phyloP scores from a whole-genome alignment of 768 basidiomycete genomes.

The Mycena galopus region DNA sequence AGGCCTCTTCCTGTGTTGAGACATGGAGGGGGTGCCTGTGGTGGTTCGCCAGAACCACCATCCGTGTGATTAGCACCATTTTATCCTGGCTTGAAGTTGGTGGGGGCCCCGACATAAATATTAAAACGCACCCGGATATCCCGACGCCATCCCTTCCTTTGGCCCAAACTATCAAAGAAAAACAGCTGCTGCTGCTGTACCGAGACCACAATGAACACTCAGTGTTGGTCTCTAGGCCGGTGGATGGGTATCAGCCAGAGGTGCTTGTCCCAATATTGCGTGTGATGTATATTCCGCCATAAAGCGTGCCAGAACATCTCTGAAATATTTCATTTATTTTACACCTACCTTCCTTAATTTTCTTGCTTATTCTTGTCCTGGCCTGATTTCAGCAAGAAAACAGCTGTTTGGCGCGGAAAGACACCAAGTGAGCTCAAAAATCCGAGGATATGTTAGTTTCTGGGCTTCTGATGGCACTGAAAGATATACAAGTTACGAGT shows the following conservation, averaged over 20 bases:
- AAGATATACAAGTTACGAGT: too few species aligned
- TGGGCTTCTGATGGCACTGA: too few species aligned
- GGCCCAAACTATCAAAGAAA: slow-evolving; percentile 50
- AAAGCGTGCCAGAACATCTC: too few species aligned
- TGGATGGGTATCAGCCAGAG: slow-evolving; percentile 57
- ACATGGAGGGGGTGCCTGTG: neutral
- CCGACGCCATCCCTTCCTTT: slow-evolving; percentile 11
- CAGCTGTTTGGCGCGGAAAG: neutral
- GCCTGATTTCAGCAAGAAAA: neutral
- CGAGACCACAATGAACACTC: slow-evolving; percentile 46
- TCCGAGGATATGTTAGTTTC: neutral
- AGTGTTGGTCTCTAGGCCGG: slow-evolving; percentile 42
- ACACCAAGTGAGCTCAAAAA: neutral
- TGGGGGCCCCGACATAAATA: too few species aligned
- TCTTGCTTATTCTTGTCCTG: neutral
- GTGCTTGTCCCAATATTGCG: slow-evolving; percentile 46
- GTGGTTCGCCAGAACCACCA: neutral
- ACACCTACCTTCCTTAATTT: neutral
- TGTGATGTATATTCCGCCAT: slow-evolving; percentile 35
- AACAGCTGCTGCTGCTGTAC: slow-evolving; percentile 30
- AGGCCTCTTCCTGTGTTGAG: neutral
- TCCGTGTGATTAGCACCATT: neutral
- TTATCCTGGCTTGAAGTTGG: neutral
- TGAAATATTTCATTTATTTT: too few species aligned
- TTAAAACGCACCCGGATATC: neutral